Evolutionary conservation across 2,329 filamentous ascomycete genomes (phyloP), one percentile per base, ranked within the genome.

Genomic region (Colletotrichum agaves): DNA sequence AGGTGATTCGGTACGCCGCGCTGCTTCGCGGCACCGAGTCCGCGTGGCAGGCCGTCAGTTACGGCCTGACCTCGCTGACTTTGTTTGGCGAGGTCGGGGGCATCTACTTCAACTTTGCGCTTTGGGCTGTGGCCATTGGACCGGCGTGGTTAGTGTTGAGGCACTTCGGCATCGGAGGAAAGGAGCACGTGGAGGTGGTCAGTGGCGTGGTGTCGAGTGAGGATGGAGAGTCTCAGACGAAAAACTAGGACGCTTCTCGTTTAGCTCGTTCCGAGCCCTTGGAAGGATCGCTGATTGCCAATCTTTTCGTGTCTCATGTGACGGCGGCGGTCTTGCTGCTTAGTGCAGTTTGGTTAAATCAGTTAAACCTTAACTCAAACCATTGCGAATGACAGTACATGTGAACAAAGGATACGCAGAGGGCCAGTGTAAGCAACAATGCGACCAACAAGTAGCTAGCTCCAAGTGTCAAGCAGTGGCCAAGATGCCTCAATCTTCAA

Each of bases 11-110:
- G 1, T 89, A 90, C 72, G 86, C 91, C 0, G 90, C 89, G 0
- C 77, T 93, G 12, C 80, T 93, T 3, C 83, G 91, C 62, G 91
- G 89, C 1, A 91, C 89, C 0, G 91, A 93, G 77, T 92, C 89
- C 1, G 91, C 89, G 0, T 90, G 89, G 79, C 91, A 93, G 74
- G 91, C 90, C 6, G 78, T 93, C 15, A 91, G 89, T 72, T 93
- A 93, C 67, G 91, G 91, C 0, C 76, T 93, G 0, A 87, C 85
- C 8, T 89, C 88, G 3, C 71, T 92, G 10, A 78, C 81, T 0
- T 75, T 91, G 5, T 90, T 93, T 75, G 90, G 86, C 2, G 80
- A 89, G 56, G 84, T 91, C 3, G 91, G 90, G 3, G 88, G 83
- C 15, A 83, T 92, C 0, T 93, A 93, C 73, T 79, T 92, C 72